Percentiles rank a stretch among this genome's conserved stretches.
Conservation (phyloP, 164 flowering plant genomes). For the Vitis cinerea region DNA sequence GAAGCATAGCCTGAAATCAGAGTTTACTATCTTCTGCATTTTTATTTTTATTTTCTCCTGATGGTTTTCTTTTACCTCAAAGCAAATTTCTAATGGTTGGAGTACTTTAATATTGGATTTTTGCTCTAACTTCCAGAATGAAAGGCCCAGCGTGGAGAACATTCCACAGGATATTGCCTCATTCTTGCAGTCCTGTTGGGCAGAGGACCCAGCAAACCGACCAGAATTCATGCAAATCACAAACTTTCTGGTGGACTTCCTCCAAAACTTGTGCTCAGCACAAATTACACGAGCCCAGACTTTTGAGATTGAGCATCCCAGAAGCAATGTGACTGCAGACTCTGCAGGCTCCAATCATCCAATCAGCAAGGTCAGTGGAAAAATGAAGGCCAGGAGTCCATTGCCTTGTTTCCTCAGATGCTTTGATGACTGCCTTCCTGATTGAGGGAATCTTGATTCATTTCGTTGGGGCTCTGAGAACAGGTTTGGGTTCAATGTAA, state of each 20-base stretch:
- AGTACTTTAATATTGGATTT: neutral
- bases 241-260: slow-evolving; percentile 19
- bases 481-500: neutral
- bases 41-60: too few relatives aligned
- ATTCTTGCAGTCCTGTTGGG: slow-evolving; percentile 64
- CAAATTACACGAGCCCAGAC: slow-evolving; percentile 10
- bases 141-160: slow-evolving; percentile 51
- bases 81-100: neutral
- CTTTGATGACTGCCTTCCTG: neutral
- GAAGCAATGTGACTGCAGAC: neutral
- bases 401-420: neutral
- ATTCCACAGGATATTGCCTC: slow-evolving; percentile 45
- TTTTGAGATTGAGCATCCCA: slow-evolving; percentile 8
- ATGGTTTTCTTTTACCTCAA: neutral
- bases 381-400: neutral
- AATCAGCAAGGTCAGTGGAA: neutral
- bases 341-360: neutral
- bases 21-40: too few relatives aligned
- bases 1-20: neutral
- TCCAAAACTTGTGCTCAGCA: slow-evolving; percentile 12
- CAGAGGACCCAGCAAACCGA: slow-evolving; percentile 51
- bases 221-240: slow-evolving; percentile 59
- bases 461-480: neutral
- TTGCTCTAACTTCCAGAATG: slow-evolving; percentile 33
- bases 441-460: neutral